Conservation (phyloP, 2,329 filamentous ascomycete genomes). For the Ophiocordyceps camponoti-rufipedis region DNA sequence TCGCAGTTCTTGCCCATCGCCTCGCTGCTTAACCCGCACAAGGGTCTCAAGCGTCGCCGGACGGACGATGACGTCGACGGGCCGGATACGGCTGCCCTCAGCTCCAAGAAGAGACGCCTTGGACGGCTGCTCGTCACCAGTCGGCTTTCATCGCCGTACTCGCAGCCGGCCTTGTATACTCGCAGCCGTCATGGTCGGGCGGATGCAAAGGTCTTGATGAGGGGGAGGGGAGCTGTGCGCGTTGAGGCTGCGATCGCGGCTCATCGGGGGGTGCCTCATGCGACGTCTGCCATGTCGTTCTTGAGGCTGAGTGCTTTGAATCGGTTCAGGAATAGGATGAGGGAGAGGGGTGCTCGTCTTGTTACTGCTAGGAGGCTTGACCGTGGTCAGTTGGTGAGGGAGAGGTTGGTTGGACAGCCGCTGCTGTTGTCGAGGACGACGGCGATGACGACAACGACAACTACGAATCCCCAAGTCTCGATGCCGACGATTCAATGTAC, state of each 20-base stretch:
- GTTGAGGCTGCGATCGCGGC: conserved; percentile 10
- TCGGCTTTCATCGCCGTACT: conserved; percentile 50
- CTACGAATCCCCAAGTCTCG: neutral
- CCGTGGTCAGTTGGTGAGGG: neutral
- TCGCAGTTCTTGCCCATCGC: conserved; percentile 2
- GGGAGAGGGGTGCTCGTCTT: neutral
- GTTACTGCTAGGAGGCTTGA: neutral
- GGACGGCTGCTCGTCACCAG: conserved; percentile 48
- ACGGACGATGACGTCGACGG: conserved; percentile 40
- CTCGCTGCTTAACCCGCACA: conserved; percentile 3
- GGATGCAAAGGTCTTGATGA: conserved; percentile 16
- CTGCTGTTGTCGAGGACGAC: neutral
- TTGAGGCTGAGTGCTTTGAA: conserved; percentile 51
- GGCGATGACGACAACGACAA: neutral
- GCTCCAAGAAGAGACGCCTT: conserved; percentile 49
- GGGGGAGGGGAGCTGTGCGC: conserved; percentile 17
- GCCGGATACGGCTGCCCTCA: conserved; percentile 27
- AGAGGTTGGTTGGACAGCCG: neutral
- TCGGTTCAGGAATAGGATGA: conserved; percentile 28
- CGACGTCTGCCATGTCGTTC: conserved; percentile 30
- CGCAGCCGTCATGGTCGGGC: conserved; percentile 19
- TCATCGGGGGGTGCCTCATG: conserved; percentile 19
- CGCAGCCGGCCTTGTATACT: conserved; percentile 51
- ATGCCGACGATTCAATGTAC: neutral
- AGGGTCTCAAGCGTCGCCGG: conserved; percentile 29